These are phyloP conservation scores for Collariella sp. DNA, from an alignment of 495 filamentous ascomycete genomes.

Conservation along the genomic window DNA sequence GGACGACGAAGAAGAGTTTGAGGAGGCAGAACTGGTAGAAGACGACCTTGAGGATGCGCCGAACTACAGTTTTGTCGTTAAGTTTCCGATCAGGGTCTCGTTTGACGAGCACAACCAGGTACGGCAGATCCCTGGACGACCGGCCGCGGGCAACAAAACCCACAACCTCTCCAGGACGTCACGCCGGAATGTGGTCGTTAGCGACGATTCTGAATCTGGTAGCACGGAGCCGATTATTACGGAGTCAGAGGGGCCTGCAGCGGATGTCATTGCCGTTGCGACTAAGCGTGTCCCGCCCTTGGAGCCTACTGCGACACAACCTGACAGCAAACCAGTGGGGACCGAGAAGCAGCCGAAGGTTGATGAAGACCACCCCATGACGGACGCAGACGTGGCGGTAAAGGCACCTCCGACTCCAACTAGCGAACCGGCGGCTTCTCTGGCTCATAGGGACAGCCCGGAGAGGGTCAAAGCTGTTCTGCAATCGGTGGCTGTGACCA, in stretches of 20 bases:
- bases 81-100: conserved; percentile 41
- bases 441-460: conserved; percentile 47
- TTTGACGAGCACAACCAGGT: conserved; percentile 27
- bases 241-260: conserved; percentile 19
- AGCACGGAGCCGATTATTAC: conserved; percentile 4
- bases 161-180: conserved; percentile 18
- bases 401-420: conserved; percentile 19
- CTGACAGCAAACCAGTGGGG: background rate
- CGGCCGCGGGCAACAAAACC: conserved; percentile 5
- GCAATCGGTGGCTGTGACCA: conserved; percentile 25
- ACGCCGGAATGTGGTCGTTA: conserved; percentile 24
- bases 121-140: conserved; percentile 18
- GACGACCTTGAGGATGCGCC: conserved; percentile 38
- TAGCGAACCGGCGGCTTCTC: conserved; percentile 29
- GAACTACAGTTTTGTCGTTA: conserved; percentile 53
- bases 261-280: conserved; percentile 27
- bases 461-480: conserved; percentile 36
- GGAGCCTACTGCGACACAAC: background rate
- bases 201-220: conserved; percentile 22
- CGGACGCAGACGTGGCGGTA: conserved; percentile 4
- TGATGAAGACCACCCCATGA: background rate
- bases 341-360: background rate
- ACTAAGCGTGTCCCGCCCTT: background rate
- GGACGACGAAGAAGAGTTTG: conserved; percentile 47
- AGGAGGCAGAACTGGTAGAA: conserved; percentile 48